These are phyloP conservation scores for Pestalotiopsis sp. DNA, from an alignment of 2,329 filamentous ascomycete genomes.

Conservation along the genomic window DNA sequence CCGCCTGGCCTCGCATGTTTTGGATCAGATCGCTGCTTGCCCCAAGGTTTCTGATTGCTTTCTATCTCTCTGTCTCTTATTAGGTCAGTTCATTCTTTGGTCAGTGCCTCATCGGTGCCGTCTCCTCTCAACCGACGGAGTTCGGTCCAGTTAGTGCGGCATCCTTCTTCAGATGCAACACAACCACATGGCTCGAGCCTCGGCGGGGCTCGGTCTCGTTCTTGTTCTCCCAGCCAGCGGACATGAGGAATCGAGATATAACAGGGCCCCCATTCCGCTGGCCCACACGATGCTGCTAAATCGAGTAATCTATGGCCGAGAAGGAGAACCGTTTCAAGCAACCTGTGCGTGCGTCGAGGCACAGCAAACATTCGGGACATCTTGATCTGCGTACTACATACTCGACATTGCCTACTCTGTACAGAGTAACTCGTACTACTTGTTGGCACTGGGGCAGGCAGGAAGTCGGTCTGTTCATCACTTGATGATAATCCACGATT, in stretches of 20 bases:
- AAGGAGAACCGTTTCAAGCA: not conserved
- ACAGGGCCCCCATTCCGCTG: not conserved
- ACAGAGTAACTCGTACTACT: not conserved
- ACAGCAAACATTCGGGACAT: not conserved
- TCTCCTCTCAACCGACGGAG: not conserved
- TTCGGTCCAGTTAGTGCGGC: not conserved
- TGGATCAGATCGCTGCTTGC: not conserved
- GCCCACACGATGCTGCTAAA: not conserved
- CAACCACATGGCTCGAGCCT: conserved; percentile 5
- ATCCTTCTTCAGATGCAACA: conserved; percentile 2
- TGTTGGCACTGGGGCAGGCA: not conserved
- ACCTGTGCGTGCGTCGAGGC: not conserved
- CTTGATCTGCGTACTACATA: not conserved
- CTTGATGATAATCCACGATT: not conserved
- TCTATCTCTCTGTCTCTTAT: too few species aligned
- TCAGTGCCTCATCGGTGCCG: not conserved
- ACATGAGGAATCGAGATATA: not conserved
- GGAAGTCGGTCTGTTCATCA: not conserved
- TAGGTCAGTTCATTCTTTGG: not conserved
- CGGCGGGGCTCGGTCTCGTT: not conserved
- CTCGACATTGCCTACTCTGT: not conserved
- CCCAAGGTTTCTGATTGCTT: too few species aligned
- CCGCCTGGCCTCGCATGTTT: not conserved
- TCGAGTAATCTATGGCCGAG: not conserved
- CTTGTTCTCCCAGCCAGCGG: not conserved